Evolutionary conservation across 2,329 filamentous ascomycete genomes (phyloP).

Genomic region (Fusarium armeniacum): DNA sequence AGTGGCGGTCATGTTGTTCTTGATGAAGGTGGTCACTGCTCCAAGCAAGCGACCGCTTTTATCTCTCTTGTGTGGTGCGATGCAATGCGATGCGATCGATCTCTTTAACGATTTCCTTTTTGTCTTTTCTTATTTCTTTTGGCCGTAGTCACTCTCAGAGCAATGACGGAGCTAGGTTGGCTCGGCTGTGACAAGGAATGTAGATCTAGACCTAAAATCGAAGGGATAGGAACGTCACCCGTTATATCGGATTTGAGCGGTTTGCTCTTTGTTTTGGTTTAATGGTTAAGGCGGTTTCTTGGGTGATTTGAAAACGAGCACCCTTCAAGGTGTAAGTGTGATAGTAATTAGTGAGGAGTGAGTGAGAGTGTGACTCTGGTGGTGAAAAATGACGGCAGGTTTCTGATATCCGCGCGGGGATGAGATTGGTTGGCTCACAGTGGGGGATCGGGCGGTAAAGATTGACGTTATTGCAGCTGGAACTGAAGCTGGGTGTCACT

Average conservation of each 20-base stretch:
- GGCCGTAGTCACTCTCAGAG: background rate
- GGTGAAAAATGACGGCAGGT: constrained; percentile 25
- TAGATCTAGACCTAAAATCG: constrained; percentile 26
- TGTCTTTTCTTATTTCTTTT: constrained; percentile 11
- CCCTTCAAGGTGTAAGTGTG: background rate
- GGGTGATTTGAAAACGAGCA: constrained; percentile 5
- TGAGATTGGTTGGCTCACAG: constrained; percentile 37
- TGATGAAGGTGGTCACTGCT: constrained; percentile 39
- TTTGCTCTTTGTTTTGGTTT: constrained; percentile 12
- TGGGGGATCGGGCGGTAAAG: constrained; percentile 33
- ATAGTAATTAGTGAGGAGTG: background rate
- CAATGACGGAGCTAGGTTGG: constrained; percentile 22
- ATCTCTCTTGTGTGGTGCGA: constrained; percentile 33
- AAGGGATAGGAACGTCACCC: constrained; percentile 25
- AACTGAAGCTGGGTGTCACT: background rate
- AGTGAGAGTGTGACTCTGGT: constrained; percentile 19
- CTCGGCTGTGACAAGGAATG: constrained; percentile 36
- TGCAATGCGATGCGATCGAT: constrained; percentile 35
- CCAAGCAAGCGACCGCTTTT: constrained; percentile 21
- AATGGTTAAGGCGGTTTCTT: constrained; percentile 11
- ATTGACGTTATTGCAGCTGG: constrained; percentile 16
- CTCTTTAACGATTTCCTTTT: constrained; percentile 8
- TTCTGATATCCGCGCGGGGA: constrained; percentile 39
- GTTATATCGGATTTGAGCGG: constrained; percentile 12
- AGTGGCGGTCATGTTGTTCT: constrained; percentile 56